Evolutionary conservation across 306 rosid genomes (phyloP), one percentile per base, ranked within the genome.

Genomic region (Begonia masoniana): DNA sequence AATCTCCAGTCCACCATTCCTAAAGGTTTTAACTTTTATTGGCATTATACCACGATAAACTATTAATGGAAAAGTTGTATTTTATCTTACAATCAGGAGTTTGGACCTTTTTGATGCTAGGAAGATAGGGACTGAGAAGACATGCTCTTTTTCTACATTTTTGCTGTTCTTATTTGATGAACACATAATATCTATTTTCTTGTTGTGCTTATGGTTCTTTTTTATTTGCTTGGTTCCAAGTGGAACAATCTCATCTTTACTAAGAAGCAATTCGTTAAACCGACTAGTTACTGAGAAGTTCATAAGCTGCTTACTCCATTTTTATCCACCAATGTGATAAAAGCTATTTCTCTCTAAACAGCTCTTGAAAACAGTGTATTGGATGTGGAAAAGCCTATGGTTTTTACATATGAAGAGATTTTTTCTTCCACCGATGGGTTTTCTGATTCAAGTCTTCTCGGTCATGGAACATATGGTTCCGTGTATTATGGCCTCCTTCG

Each of bases 391-490:
- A 91, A 81, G 67, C 96, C 96, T 60, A 75, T 81, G 43, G 75
- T 91, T 54, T 91, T 83, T 64, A 58, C 88, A 50, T 79, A 74
- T 13, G 94, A 91, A 64, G 99, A 91, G 58, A 83, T 91, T 31
- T 70, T 60, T 56, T 63, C 92, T 58, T 50, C 84, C 24, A 81
- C 96, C 13, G 92, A 78, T 54, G 92, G 81, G 21, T 91, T 91
- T 83, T 83, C 96, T 42, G 99, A 91, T 59, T 73, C 99, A 51
- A 73, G 70, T 75, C 85, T 86, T 71, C 81, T 86, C 64, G 99
- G 99, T 58, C 81, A 83, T 71, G 99, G 99, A 73, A 83, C 85
- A 13, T 92, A 92, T 50, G 99, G 99, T 55, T 86, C 99, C 54
- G 99, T 92, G 56, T 92, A 75, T 66, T 83, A 75, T 77, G 73